phyloP scores from a whole-genome alignment of 805 yeast species.

The Pichia exigua region DNA sequence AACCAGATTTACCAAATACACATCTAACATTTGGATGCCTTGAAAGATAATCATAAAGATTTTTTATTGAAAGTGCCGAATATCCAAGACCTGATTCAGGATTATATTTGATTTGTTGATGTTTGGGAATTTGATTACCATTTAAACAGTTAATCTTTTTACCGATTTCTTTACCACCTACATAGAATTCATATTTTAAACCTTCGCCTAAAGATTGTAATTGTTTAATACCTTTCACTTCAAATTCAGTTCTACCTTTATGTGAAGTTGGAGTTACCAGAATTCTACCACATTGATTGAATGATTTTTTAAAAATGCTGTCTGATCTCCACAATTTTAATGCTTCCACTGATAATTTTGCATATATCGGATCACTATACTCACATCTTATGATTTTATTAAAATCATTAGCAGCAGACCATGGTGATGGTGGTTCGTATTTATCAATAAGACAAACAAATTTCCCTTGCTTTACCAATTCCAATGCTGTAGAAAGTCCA shows the following conservation, averaged over 20 bases:
- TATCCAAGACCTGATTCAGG: slow-evolving; percentile 36
- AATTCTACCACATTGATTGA: slow-evolving; percentile 35
- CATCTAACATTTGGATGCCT: slow-evolving; percentile 26
- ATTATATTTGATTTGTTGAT: slow-evolving; percentile 25
- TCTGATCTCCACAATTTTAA: slow-evolving; percentile 30
- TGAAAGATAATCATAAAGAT: slow-evolving; percentile 23
- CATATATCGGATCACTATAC: slow-evolving; percentile 34
- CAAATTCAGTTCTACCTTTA: slow-evolving; percentile 31
- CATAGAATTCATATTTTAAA: slow-evolving; percentile 19
- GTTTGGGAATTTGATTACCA: slow-evolving; percentile 9
- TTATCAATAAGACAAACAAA: slow-evolving; percentile 30
- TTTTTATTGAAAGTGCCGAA: slow-evolving; percentile 30
- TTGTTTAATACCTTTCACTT: slow-evolving; percentile 28
- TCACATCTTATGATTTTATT: slow-evolving; percentile 43
- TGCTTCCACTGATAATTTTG: slow-evolving; percentile 38
- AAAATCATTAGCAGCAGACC: slow-evolving; percentile 40
- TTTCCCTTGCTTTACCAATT: slow-evolving; percentile 23
- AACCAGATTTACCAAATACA: slow-evolving; percentile 25
- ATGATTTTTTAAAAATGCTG: slow-evolving; percentile 25
- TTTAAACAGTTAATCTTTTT: slow-evolving; percentile 12
- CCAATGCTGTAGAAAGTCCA: slow-evolving; percentile 37
- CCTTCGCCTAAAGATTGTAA: slow-evolving; percentile 22
- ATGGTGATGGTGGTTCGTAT: slow-evolving; percentile 36
- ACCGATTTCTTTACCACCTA: slow-evolving; percentile 26
- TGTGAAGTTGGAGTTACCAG: slow-evolving; percentile 27